A percentile compares a stretch with the other conserved stretches of the same genome.
These are phyloP conservation scores for Prunus mume DNA, from an alignment of 306 rosid genomes.

Conservation along the genomic window DNA sequence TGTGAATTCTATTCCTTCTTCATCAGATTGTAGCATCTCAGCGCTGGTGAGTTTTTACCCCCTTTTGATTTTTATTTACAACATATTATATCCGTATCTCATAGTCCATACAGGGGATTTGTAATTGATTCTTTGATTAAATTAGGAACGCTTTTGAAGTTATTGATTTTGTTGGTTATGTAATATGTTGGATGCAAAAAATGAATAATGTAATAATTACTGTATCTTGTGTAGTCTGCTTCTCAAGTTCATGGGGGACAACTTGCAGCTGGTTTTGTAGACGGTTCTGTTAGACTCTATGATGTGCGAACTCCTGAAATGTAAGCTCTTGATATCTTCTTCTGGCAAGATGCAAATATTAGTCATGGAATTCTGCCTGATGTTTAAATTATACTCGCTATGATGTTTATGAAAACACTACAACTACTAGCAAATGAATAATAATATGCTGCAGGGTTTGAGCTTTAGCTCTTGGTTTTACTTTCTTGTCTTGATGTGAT, in stretches of 20 bases:
- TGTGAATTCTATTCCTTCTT: slow-evolving; percentile 65
- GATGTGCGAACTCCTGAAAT: slow-evolving; percentile 79
- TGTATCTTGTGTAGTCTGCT: slow-evolving; percentile 58
- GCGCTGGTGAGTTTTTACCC: slow-evolving; percentile 65
- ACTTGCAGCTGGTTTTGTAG: slow-evolving; percentile 92
- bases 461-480: neutral
- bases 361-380: neutral
- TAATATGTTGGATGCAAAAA: neutral
- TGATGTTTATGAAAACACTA: neutral
- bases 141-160: neutral
- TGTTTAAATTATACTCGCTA: neutral
- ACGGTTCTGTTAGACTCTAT: slow-evolving; percentile 86
- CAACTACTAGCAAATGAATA: neutral
- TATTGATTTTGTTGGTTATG: neutral
- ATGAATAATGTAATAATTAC: neutral
- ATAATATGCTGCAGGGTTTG: neutral
- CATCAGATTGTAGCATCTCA: slow-evolving; percentile 84
- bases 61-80: neutral
- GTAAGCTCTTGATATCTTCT: slow-evolving; percentile 48
- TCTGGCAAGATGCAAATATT: neutral
- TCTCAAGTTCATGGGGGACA: slow-evolving; percentile 96
- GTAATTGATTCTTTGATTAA: neutral
- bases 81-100: neutral
- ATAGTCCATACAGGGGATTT: neutral
- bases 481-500: neutral